Percentiles rank a stretch among this genome's conserved stretches.
These are phyloP conservation scores for Beauveria brongniartii DNA, from an alignment of 2,329 filamentous ascomycete species.

Conservation along the genomic window DNA sequence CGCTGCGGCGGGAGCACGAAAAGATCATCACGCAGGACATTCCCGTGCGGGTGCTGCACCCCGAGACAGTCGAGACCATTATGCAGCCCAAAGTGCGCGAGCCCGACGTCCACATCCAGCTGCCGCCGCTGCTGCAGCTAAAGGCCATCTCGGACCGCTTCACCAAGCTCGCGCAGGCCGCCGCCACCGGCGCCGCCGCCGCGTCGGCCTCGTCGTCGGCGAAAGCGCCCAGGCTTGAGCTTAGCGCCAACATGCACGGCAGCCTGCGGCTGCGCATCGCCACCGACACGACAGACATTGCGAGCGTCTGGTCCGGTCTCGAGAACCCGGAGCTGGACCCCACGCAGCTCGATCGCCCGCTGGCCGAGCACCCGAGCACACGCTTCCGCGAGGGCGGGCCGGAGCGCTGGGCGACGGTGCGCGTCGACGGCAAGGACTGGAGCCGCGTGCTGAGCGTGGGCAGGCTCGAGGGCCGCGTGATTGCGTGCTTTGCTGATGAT, in stretches of 20 bases:
- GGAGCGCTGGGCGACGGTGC: constrained; percentile 78
- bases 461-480: constrained; percentile 78
- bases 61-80: constrained; percentile 79
- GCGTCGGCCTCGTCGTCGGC: constrained; percentile 4
- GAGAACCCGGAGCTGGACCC: constrained; percentile 85
- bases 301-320: constrained; percentile 76
- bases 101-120: constrained; percentile 86
- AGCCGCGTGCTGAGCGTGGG: constrained; percentile 89
- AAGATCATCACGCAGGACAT: constrained; percentile 93
- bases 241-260: constrained; percentile 93
- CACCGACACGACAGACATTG: constrained; percentile 78
- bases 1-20: constrained; percentile 63
- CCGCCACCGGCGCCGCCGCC: neutral
- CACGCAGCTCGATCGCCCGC: constrained; percentile 58
- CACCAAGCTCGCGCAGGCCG: constrained; percentile 66
- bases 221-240: constrained; percentile 62
- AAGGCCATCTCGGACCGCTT: constrained; percentile 95
- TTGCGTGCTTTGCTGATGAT: constrained; percentile 81
- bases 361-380: constrained; percentile 76
- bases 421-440: constrained; percentile 93
- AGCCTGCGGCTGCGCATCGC: constrained; percentile 69
- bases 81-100: constrained; percentile 87
- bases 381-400: constrained; percentile 69
- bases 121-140: constrained; percentile 79
- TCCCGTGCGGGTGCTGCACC: constrained; percentile 82